Evolutionary conservation across 768 basidiomycete genomes (phyloP).

Genomic region (Kwoniella mangroviensis): DNA sequence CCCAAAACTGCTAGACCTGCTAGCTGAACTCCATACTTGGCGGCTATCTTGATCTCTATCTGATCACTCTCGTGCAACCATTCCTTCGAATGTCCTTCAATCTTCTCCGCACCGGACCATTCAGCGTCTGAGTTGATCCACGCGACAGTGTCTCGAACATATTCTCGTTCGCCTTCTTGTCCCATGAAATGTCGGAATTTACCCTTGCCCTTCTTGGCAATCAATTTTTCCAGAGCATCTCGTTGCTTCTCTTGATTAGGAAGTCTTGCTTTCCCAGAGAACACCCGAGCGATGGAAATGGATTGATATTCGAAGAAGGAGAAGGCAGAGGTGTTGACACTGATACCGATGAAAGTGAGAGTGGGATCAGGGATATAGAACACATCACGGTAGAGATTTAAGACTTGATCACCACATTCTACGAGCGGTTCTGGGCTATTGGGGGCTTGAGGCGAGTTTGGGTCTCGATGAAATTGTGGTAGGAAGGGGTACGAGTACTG

Average conservation of each 20-base stretch:
- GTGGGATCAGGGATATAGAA: constrained; percentile 63
- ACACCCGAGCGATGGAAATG: constrained; percentile 41
- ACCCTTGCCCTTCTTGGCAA: constrained; percentile 28
- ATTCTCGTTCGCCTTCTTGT: constrained; percentile 29
- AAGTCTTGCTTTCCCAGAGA: constrained; percentile 31
- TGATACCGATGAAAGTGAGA: constrained; percentile 57
- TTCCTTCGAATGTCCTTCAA: constrained; percentile 24
- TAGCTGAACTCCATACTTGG: constrained; percentile 27
- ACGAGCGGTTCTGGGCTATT: constrained; percentile 44
- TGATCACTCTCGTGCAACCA: constrained; percentile 25
- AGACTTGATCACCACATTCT: constrained; percentile 60
- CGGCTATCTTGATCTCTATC: constrained; percentile 5
- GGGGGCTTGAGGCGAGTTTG: neutral
- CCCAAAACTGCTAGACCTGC: constrained; percentile 6
- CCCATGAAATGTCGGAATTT: constrained; percentile 37
- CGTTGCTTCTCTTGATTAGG: constrained; percentile 1
- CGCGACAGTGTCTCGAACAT: constrained; percentile 30
- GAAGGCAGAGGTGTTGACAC: constrained; percentile 43
- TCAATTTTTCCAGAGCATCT: constrained; percentile 19
- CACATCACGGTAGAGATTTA: constrained; percentile 60
- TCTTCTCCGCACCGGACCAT: constrained; percentile 21
- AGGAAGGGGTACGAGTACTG: constrained; percentile 61
- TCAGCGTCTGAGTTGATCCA: constrained; percentile 44
- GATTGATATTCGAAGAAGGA: constrained; percentile 48
- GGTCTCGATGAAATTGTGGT: constrained; percentile 56